Conservation (phyloP, 1,139 yeast genomes). For the Kodamaea alishanica region DNA sequence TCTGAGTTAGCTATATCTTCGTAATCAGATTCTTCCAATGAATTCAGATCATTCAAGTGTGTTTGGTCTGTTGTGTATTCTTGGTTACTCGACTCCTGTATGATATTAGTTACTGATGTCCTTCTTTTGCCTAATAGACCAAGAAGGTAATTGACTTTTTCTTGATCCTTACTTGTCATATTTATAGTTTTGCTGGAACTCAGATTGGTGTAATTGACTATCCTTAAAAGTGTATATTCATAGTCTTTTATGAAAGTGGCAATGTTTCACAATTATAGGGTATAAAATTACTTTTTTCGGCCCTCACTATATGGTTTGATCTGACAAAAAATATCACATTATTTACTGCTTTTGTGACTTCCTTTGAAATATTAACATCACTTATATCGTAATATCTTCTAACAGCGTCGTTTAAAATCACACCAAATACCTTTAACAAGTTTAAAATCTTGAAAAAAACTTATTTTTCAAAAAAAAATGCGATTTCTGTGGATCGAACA, state of each 20-base stretch:
- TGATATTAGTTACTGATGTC: neutral
- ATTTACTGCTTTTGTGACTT: neutral
- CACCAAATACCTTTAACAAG: no score
- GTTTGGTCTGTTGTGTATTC: neutral
- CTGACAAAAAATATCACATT: neutral
- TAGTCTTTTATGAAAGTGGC: no score
- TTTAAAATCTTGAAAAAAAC: no score
- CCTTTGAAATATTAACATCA: neutral
- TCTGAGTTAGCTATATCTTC: conserved; percentile 9
- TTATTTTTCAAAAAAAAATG: conserved; percentile 32
- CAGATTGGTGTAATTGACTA: no score
- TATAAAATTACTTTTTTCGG: neutral
- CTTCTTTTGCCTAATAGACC: conserved; percentile 12
- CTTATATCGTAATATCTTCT: neutral
- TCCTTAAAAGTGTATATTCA: no score
- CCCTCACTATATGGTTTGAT: neutral
- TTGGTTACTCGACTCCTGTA: neutral
- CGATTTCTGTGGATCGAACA: conserved; percentile 92
- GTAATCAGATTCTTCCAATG: conserved; percentile 9
- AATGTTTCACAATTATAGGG: no score
- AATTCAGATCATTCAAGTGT: neutral
- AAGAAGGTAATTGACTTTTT: conserved; percentile 13
- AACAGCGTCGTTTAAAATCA: no score
- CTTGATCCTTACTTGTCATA: conserved; percentile 6
- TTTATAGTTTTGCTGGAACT: neutral